Conservation (phyloP, 768 basidiomycete species). For the Psilocybe cyanescens region DNA sequence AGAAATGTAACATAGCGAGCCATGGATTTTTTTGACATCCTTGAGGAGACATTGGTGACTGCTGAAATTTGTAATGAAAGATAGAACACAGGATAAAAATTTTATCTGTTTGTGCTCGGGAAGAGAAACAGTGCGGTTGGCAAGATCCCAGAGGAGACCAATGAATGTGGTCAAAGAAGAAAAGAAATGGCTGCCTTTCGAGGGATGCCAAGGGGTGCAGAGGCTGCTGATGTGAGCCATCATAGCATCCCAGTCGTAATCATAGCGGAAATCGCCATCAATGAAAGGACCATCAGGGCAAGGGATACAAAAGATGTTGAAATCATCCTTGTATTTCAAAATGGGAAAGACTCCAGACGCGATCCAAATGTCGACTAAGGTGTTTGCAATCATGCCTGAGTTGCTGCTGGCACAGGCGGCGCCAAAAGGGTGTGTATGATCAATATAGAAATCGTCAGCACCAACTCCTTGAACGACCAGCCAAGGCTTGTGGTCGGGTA, state of each 20-base stretch:
- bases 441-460: too few species aligned
- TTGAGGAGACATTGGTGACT: constrained; percentile 11
- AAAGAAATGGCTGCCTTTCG: constrained; percentile 29
- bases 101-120: constrained; percentile 31
- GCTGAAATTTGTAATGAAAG: constrained; percentile 14
- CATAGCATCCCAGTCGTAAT: too few species aligned
- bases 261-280: too few species aligned
- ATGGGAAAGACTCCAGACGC: too few species aligned
- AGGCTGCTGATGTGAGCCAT: constrained; percentile 9
- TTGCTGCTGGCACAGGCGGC: too few species aligned
- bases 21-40: constrained; percentile 29
- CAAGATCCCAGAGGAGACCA: constrained; percentile 37
- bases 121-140: constrained; percentile 25
- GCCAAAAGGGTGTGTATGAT: too few species aligned
- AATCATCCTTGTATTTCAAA: constrained; percentile 29
- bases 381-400: constrained; percentile 32
- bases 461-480: constrained; percentile 34
- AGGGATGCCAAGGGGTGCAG: constrained; percentile 31
- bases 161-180: constrained; percentile 26
- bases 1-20: constrained; percentile 33
- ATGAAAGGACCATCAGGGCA: constrained; percentile 3
- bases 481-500: constrained; percentile 34
- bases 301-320: constrained; percentile 26
- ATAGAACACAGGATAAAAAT: constrained; percentile 21
- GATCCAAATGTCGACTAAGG: constrained; percentile 31